phyloP scores from a whole-genome alignment of 305 asterid species.

The Caryopteris hybrid region DNA sequence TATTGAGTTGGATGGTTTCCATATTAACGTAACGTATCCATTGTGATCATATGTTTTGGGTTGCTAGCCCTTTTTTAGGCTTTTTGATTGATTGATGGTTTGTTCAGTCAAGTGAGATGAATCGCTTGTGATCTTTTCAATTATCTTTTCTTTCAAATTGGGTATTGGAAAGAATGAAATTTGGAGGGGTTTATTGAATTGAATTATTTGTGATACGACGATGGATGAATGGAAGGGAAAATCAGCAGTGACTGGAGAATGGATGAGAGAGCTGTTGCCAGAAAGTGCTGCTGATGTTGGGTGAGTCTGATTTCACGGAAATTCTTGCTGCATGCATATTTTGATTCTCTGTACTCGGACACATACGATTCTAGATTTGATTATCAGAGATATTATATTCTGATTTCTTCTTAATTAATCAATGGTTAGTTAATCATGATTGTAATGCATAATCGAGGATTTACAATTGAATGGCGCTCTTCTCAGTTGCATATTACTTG shows the following conservation, averaged over 20 bases:
- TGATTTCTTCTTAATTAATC: not conserved
- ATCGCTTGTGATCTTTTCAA: not conserved
- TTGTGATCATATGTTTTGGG: not conserved
- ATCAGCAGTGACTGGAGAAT: constrained; percentile 20
- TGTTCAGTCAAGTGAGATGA: not conserved
- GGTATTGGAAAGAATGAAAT: not conserved
- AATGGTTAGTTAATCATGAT: not conserved
- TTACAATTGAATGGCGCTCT: no score
- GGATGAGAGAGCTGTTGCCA: constrained; percentile 28
- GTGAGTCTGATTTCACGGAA: constrained; percentile 15
- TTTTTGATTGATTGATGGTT: not conserved
- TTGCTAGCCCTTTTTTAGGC: no score
- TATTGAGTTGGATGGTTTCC: not conserved
- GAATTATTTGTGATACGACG: not conserved
- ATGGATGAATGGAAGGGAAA: constrained; percentile 25
- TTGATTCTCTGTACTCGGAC: not conserved
- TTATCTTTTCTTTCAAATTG: not conserved
- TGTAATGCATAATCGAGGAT: not conserved
- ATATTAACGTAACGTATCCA: not conserved
- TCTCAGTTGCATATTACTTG: no score
- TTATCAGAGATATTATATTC: not conserved
- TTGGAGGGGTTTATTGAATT: not conserved
- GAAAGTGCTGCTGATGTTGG: constrained; percentile 24
- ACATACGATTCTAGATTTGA: no score
- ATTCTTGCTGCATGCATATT: constrained; percentile 16